phyloP scores from a whole-genome alignment of 2,329 filamentous ascomycete genomes.

The Talaromyces amestolkiae region DNA sequence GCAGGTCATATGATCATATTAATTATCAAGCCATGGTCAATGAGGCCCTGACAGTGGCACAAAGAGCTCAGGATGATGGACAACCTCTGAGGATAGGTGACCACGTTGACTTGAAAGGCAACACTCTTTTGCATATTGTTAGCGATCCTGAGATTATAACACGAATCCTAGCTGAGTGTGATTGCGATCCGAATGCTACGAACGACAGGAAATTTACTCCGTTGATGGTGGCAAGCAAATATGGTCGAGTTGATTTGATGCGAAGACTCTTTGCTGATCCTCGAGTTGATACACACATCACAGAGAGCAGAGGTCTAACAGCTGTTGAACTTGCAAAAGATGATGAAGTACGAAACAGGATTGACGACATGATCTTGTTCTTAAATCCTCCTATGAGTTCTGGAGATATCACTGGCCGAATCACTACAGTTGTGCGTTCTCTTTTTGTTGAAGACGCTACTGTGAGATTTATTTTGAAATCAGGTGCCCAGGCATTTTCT shows the following conservation, averaged over 20 bases:
- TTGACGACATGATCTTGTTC: constrained; percentile 88
- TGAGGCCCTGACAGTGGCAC: constrained; percentile 72
- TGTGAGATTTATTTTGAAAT: constrained; percentile 89
- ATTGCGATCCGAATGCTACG: constrained; percentile 91
- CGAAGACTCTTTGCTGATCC: constrained; percentile 82
- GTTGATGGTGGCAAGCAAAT: constrained; percentile 98
- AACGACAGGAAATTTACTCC: constrained; percentile 95
- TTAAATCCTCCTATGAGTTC: constrained; percentile 55
- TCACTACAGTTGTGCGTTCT: constrained; percentile 88
- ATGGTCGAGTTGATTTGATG: constrained; percentile 91
- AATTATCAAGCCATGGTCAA: constrained; percentile 87
- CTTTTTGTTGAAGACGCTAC: constrained; percentile 98
- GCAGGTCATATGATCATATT: constrained; percentile 89
- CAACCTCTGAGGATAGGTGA: constrained; percentile 85
- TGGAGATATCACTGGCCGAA: constrained; percentile 70
- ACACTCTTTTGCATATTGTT: constrained; percentile 92
- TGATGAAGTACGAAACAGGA: constrained; percentile 92
- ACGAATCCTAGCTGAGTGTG: constrained; percentile 75
- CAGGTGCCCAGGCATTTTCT: constrained; percentile 66
- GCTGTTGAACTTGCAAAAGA: constrained; percentile 97
- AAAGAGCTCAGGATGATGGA: constrained; percentile 70
- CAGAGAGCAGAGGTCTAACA: constrained; percentile 82
- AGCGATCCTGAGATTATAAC: constrained; percentile 76
- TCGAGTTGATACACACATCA: constrained; percentile 78
- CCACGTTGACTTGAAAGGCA: constrained; percentile 88